Evolutionary conservation across 2,329 filamentous ascomycete species (phyloP).

Genomic region (Fusarium tanahbumbuense): DNA sequence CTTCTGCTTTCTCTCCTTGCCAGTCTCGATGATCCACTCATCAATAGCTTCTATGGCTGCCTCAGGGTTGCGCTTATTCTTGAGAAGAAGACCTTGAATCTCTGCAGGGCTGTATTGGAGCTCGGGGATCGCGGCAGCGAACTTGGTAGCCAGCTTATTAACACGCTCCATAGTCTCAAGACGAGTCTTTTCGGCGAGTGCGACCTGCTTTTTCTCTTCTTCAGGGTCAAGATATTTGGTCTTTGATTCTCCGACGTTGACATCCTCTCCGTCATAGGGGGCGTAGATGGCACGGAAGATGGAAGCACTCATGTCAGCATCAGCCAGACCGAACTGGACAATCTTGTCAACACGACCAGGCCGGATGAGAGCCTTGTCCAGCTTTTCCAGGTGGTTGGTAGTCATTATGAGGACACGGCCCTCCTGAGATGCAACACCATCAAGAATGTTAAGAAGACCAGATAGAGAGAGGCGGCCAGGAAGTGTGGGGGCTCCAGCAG

Average conservation of each 20-base stretch:
- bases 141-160: constrained; percentile 59
- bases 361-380: constrained; percentile 71
- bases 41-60: constrained; percentile 60
- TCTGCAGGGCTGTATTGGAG: constrained; percentile 70
- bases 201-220: constrained; percentile 48
- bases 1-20: constrained; percentile 62
- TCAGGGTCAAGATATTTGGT: constrained; percentile 25
- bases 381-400: constrained; percentile 71
- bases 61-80: constrained; percentile 64
- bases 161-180: constrained; percentile 56
- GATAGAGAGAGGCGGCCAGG: constrained; percentile 72
- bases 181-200: constrained; percentile 48
- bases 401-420: constrained; percentile 74
- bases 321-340: constrained; percentile 67
- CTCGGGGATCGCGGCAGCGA: constrained; percentile 63
- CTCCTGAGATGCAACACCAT: constrained; percentile 75
- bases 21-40: constrained; percentile 62
- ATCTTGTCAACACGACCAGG: constrained; percentile 72
- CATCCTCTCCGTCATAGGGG: constrained; percentile 56
- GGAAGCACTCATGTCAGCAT: constrained; percentile 62
- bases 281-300: constrained; percentile 71
- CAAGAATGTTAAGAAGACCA: constrained; percentile 82
- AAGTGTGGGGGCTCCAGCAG: constrained; percentile 8
- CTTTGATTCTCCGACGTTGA: background rate
- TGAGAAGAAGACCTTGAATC: constrained; percentile 68